Conservation (phyloP, 1,284 basidiomycete species). For the Ustilago tritici region DNA sequence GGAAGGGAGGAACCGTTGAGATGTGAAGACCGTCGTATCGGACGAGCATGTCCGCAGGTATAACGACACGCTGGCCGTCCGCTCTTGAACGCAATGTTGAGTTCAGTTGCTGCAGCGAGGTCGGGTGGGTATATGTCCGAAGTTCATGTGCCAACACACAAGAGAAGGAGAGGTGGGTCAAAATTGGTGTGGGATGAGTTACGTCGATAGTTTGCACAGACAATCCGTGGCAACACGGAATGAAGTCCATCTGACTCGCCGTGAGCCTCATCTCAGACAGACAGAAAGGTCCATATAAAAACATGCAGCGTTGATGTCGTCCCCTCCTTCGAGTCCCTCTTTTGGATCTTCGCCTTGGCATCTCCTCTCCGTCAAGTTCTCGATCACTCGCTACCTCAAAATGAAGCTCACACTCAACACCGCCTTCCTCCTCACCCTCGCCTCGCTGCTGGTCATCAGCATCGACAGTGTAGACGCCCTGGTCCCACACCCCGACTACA, state of each 20-base stretch:
- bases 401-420: constrained; percentile 1
- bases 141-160: not conserved
- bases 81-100: too few relatives aligned
- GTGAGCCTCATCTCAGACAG: not conserved
- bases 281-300: not conserved
- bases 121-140: not conserved
- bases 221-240: not conserved
- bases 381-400: not conserved
- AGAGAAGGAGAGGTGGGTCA: not conserved
- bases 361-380: not conserved
- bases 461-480: not conserved
- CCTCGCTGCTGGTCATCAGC: not conserved
- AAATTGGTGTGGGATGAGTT: not conserved
- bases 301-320: not conserved
- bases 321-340: not conserved
- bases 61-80: too few relatives aligned
- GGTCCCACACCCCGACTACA: constrained; percentile 9
- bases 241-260: constrained; percentile 5
- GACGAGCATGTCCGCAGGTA: too few relatives aligned
- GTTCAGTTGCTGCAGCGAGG: not conserved
- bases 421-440: not conserved
- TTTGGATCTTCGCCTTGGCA: not conserved
- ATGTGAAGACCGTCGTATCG: not conserved
- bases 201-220: not conserved
- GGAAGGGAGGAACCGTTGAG: too few relatives aligned